These are phyloP conservation scores for Claviceps digitariae DNA, from an alignment of 2,329 filamentous ascomycete species.

Conservation along the genomic window DNA sequence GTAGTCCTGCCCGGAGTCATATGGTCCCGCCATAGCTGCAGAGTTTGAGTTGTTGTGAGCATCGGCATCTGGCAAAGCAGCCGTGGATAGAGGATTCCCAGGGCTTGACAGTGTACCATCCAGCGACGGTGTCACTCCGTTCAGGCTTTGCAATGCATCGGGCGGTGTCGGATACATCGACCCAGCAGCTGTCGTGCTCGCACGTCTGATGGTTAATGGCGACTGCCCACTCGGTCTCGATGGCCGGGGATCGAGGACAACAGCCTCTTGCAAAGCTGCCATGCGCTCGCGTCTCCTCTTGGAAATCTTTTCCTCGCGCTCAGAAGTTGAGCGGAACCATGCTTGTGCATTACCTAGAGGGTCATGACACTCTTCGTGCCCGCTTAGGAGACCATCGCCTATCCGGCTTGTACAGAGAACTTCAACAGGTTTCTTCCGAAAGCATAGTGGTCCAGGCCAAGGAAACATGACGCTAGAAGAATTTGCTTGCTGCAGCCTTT, in stretches of 20 bases:
- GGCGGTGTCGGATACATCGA: constrained; percentile 61
- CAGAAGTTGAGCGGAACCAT: constrained; percentile 31
- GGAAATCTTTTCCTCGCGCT: constrained; percentile 32
- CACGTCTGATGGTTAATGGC: constrained; percentile 35
- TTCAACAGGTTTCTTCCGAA: constrained; percentile 32
- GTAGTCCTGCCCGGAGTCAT: constrained; percentile 18
- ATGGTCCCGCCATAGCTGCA: constrained; percentile 10
- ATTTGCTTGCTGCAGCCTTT: constrained; percentile 22
- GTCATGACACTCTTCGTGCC: constrained; percentile 31
- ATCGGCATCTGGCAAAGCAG: constrained; percentile 19
- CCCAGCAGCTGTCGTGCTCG: constrained; percentile 32
- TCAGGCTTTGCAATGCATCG: constrained; percentile 43
- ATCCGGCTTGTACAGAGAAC: constrained; percentile 25
- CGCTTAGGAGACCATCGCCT: constrained; percentile 24
- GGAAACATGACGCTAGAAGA: constrained; percentile 28
- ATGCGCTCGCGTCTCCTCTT: constrained; percentile 40
- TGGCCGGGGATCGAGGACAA: constrained; percentile 28
- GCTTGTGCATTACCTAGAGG: constrained; percentile 32
- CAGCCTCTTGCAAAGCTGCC: constrained; percentile 26
- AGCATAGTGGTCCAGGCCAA: constrained; percentile 42
- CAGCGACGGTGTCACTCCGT: constrained; percentile 41
- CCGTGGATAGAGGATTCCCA: constrained; percentile 25
- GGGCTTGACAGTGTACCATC: constrained; percentile 45
- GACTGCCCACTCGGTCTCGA: constrained; percentile 35
- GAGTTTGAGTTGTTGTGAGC: constrained; percentile 10